Conservation (phyloP, 176 grass and related monocot species). For the Zea mays region Zm-B73-REFERENCE-NAM-5.0 NC_050098.1:36673001-36673500, state of each 20-base stretch:
- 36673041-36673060: conserved; percentile 99
- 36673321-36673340: no score
- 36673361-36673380: no score
- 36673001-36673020: conserved; percentile 98
- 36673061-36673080: conserved; percentile 98
- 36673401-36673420: no score
- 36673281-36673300: background rate
- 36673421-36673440: no score
- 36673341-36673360: no score
- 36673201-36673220: conserved; percentile 99
- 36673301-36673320: no score
- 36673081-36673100: conserved; percentile 47
- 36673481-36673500: no score
- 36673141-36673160: background rate
- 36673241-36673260: conserved; percentile 31
- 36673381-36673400: no score
- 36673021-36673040: conserved; percentile 99
- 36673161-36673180: background rate
- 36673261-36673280: conserved; percentile 38
- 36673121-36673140: background rate
- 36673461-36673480: no score
- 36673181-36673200: conserved; percentile 69
- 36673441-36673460: no score
- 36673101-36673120: background rate
- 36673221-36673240: conserved; percentile 95